phyloP scores from a whole-genome alignment of 192 early-diverging fungal species.

The Rhizophagus clarus region DNA sequence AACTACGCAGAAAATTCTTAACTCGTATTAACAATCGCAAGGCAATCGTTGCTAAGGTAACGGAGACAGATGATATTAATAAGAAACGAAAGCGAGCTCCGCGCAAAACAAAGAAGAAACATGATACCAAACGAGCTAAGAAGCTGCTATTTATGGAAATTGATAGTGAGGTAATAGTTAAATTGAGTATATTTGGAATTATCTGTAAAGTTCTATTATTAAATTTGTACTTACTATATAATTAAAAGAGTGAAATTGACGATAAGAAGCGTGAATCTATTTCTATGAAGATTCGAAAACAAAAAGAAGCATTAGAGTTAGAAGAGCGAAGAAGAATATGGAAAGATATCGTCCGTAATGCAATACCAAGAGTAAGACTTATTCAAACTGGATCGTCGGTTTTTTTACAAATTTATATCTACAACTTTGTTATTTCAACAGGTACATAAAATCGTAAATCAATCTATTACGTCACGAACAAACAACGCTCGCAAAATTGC shows the following conservation, averaged over 20 bases:
- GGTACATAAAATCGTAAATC: conserved; percentile 53
- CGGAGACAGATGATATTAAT: not conserved
- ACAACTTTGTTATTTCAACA: conserved; percentile 21
- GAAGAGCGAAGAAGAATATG: conserved; percentile 39
- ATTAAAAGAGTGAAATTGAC: conserved; percentile 27
- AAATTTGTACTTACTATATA: not conserved
- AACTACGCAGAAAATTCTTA: conserved; percentile 33
- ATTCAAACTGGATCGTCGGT: not conserved
- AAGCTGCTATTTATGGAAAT: not conserved
- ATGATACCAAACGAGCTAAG: conserved; percentile 7
- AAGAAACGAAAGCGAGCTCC: not conserved
- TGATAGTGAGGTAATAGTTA: not conserved
- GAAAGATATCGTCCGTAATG: conserved; percentile 40
- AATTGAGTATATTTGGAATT: not conserved
- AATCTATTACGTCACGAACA: conserved; percentile 43
- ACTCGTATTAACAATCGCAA: conserved; percentile 31
- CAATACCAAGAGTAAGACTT: conserved; percentile 43
- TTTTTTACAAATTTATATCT: conserved; percentile 1
- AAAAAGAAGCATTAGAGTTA: conserved; percentile 22
- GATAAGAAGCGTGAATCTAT: not conserved
- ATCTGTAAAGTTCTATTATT: not conserved
- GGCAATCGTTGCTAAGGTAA: not conserved
- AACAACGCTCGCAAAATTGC: conserved; percentile 73
- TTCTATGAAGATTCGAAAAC: conserved; percentile 33
- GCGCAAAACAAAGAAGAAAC: not conserved